Base-by-base conservation (phyloP, 352 stramenopile genomes). In the Phytophthora litchii region DNA sequence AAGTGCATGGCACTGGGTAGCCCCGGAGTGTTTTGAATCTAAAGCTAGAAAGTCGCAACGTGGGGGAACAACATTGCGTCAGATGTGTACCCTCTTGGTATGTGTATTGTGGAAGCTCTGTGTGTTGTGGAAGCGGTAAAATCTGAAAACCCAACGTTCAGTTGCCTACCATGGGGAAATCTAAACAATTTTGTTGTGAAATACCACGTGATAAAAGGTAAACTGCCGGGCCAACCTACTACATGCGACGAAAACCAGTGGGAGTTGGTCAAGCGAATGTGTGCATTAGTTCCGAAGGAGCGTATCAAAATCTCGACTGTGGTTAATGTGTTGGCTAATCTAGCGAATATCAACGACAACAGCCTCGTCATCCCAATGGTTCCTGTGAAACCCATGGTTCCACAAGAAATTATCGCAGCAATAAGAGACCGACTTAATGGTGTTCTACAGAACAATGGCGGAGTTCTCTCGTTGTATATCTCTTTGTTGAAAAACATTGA, bases 241-340 rank as follows among this genome's bases (percentile, higher is more conserved):
- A 12, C n/a, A 0, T 53, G 42, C 34, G 5, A 44, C 2, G 52
- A 51, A 11, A 45, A 27, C 0, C 19, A 44, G 32, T 60, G 52
- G 52, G n/a, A 52, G 1, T 23, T 60, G 14, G n/a, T 60, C 14
- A 21, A 31, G n/a, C 52, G 31, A 31, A 52, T 60, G 52, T 60
- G 52, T 38, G 10, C 3, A 4, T 16, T 60, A 0, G 31, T 44
- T 8, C 40, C 52, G 10, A 9, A 25, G 1, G 1, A 45, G 3
- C 51, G 51, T 14, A 27, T 60, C 10, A 60, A 60, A 21, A 60
- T 60, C 1, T 60, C 52, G 14, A 52, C 40, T n/a, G 52, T 60
- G 20, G 41, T 60, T 1, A 40, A 53, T 7, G 31, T 37, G n/a
- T 32, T 52, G 11, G 32, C 10, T 3, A 52, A 14, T 13, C 21